Base-by-base conservation (phyloP, 2,329 filamentous ascomycete genomes). In the Colletotrichum magnum region DNA sequence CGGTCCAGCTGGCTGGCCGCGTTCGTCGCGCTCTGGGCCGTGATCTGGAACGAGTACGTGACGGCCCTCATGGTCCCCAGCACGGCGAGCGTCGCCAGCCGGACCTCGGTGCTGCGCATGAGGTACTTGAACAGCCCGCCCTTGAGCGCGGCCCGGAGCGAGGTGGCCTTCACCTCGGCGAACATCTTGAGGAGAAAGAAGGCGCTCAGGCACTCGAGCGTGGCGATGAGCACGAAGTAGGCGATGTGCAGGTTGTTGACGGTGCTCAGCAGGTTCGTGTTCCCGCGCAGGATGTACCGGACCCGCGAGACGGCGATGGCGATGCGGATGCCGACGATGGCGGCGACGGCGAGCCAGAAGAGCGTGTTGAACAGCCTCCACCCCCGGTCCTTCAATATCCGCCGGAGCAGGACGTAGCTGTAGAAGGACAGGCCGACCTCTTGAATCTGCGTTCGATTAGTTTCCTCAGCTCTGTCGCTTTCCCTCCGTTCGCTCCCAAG, bases 271-370 rank as follows among this genome's bases (percentile, higher is more conserved):
- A 76, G 69, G 2, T 61, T 66, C 2, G 72, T 58, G 9, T 72
- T 69, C 1, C 68, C 73, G 6, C 72, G 68, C 2, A 80, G 16
- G 9, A 83, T 77, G 45, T 75, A 75, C 6, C 71, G 72, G 3
- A 77, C 73, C 28, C 82, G 74, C 1, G 75, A 72, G 4, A 75
- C 72, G 13, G 79, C 74, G 48, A 84, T 83, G 15, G 74, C 71
- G 10, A 84, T 73, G 53, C 88, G 85, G 47, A 90, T 83, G 0
- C 84, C 77, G 2, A 79, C 75, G 45, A 89, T 86, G 10, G 88
- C 79, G 1, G 84, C 78, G 43, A 91, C 78, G 70, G 91, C 87
- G 4, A 84, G 85, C 71, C 88, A 90, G 72, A 90, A 87, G 5
- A 90, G 82, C 4, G 76, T 75, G 47, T 85, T 81, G 68, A 88